Evolutionary conservation across 2,329 filamentous ascomycete genomes (phyloP), one percentile per base, ranked within the genome.

Genomic region (Diplodia scrobiculata): DNA sequence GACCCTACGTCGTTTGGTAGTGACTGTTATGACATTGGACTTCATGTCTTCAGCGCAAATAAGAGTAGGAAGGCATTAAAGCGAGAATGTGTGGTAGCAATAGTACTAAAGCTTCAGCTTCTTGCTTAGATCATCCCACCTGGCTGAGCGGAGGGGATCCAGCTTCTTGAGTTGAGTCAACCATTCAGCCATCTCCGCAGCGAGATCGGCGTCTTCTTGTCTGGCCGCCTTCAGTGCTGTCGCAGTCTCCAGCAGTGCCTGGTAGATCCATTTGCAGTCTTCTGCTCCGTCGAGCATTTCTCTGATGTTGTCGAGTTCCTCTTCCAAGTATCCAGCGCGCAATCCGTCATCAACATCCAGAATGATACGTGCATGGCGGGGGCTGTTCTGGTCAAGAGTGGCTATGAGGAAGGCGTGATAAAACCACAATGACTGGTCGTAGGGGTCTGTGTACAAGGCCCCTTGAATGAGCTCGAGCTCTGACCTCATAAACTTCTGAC

Each of bases 351-450:
- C 83, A 34, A 96, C 79, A 45, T 86, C 82, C 0, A 87, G 86
- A 14, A 88, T 84, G 71, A 97, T 89, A 10, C 84, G 84, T 21
- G 83, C 79, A 2, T 79, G 74, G 14, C 81, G 78, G 75, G 80
- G 58, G 78, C 80, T 72, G 81, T 83, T 63, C 80, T 71, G 90
- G 81, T 73, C 70, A 77, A 70, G 58, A 21, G 88, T 89, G 67
- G 87, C 85, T 79, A 97, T 87, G 66, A 97, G 81, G 73, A 89
- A 96, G 71, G 95, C 90, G 76, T 98, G 92, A 74, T 99, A 98
- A 77, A 96, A 97, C 93, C 95, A 99, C 5, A 97, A 83, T 19
- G 92, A 97, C 75, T 98, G 94, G 74, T 98, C 94, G 71, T 96
- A 92, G 0, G 94, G 92, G 67, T 96, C 93, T 45, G 91, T 91